phyloP scores from a whole-genome alignment of 495 filamentous ascomycete genomes.

The Penicillium parvum region DNA sequence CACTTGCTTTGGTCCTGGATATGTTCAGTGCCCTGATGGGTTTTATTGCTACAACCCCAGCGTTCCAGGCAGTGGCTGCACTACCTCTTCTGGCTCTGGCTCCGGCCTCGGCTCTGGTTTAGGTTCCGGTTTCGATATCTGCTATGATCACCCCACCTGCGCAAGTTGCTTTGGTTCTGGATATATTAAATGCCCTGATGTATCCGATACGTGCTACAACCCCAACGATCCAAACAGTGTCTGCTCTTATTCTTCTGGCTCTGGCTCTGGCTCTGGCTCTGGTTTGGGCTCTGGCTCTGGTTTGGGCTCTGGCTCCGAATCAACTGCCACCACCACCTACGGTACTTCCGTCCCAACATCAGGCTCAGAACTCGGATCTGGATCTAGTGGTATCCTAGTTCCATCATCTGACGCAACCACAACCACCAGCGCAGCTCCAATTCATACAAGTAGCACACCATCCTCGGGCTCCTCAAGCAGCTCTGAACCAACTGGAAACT shows the following conservation, averaged over 20 bases:
- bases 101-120: too few species aligned
- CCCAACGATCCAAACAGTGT: too few species aligned
- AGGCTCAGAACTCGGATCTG: too few species aligned
- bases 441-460: not conserved
- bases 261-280: not conserved
- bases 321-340: not conserved
- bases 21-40: not conserved
- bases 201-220: too few species aligned
- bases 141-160: not conserved
- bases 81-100: not conserved
- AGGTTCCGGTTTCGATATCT: too few species aligned
- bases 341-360: too few species aligned
- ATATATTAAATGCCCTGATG: too few species aligned
- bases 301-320: not conserved
- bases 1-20: not conserved
- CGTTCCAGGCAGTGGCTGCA: not conserved
- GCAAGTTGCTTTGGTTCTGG: too few species aligned
- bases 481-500: not conserved
- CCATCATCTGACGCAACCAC: too few species aligned
- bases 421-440: not conserved
- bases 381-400: too few species aligned
- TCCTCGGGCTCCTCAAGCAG: not conserved
- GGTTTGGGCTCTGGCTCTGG: not conserved
- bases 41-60: not conserved
- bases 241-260: too few species aligned